Base-by-base conservation (phyloP, 805 yeast genomes). In the Sugiyamaella smithiae region DNA sequence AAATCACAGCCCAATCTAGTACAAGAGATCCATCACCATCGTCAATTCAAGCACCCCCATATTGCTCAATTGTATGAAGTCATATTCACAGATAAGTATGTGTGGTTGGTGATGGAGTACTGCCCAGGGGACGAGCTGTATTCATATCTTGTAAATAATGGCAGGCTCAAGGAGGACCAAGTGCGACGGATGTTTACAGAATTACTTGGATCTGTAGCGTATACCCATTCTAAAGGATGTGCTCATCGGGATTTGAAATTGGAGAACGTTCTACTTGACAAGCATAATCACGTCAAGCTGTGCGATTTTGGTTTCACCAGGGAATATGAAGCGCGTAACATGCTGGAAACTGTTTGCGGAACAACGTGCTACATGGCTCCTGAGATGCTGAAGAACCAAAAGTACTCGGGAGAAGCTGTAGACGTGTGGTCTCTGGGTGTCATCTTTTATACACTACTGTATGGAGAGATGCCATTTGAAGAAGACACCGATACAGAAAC, bases 281-380 rank as follows among this genome's bases (percentile, higher is more conserved):
- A 85, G 58, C 84, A 85, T 59, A 85, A 83, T 53, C 84, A 85
- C 60, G 80, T 88, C 48, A 89, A 89, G 64, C 68, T 91, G 45
- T 83, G 96, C 4, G 99, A 91, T 68, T 90, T 91, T 67, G 99
- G 99, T 0, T 91, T 91, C 65, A 88, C 96, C 0, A 73, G 98
- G 53, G 97, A 88, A 58, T 80, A 76, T 50, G 74, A 73, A 26
- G 70, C 75, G 0, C 72, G 84, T 43, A 67, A 74, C 4, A 66
- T 84, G 41, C 67, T 91, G 28, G 85, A 84, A 43, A 93, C 97
- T 0, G 74, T 89, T 1, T 91, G 99, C 67, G 99, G 99, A 2
- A 91, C 98, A 0, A 81, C 89, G 0, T 95, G 88, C 2, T 91
- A 91, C 64, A 90, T 91, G 96, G 97, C 99, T 0, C 99, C 99